Conservation (phyloP, 2,329 filamentous ascomycete species). For the Aureobasidium vineae region DNA sequence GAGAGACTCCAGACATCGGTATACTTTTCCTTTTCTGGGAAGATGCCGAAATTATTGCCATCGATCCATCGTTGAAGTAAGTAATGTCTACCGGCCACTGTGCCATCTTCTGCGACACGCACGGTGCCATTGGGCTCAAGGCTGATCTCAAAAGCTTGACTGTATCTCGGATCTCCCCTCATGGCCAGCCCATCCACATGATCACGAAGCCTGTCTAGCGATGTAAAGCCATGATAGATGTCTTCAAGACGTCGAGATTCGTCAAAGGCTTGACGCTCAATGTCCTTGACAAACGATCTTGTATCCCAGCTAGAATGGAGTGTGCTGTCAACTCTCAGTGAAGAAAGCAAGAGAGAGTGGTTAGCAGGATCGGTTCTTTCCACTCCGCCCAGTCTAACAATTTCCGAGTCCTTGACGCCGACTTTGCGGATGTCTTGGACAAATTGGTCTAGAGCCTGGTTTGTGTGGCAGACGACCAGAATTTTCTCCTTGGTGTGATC, state of each 20-base stretch:
- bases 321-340: neutral
- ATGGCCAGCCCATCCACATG: neutral
- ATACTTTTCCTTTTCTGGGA: constrained; percentile 1
- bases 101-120: neutral
- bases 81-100: neutral
- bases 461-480: constrained; percentile 51
- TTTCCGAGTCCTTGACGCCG: neutral
- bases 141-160: neutral
- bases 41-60: neutral
- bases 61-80: neutral
- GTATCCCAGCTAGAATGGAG: neutral
- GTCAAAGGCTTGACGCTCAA: neutral
- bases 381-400: neutral
- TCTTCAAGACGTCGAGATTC: neutral
- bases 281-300: neutral
- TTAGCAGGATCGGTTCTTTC: constrained; percentile 10
- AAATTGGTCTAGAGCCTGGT: constrained; percentile 57
- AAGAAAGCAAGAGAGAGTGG: neutral
- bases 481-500: constrained; percentile 42
- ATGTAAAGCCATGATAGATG: neutral
- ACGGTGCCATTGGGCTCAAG: neutral
- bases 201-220: neutral
- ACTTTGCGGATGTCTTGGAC: constrained; percentile 53
- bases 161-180: neutral
- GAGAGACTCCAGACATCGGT: neutral